Conservation (phyloP, 163 green algal genomes). For the Picocystis sp. region DNA sequence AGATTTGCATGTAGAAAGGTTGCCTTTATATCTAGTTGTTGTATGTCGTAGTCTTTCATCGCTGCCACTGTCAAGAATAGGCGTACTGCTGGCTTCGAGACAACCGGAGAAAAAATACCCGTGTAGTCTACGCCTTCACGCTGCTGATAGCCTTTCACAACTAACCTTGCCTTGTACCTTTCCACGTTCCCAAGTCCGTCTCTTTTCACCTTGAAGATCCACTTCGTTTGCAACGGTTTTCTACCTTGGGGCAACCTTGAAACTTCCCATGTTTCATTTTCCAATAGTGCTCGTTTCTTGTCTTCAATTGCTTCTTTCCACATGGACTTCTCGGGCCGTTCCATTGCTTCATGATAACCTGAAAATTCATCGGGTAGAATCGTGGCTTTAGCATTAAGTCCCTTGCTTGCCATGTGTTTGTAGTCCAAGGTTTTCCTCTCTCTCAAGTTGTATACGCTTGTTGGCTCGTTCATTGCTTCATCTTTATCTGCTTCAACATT, state of each 20-base stretch:
- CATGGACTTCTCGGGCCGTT: slow-evolving; percentile 3
- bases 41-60: no score
- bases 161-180: slow-evolving; percentile 28
- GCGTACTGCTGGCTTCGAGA: no score
- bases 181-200: slow-evolving; percentile 25
- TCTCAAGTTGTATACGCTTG: slow-evolving; percentile 2
- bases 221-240: slow-evolving; percentile 25
- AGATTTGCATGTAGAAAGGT: no score
- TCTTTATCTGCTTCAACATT: no score
- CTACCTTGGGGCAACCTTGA: slow-evolving; percentile 9
- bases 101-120: background rate
- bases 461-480: background rate
- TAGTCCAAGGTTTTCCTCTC: background rate
- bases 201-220: slow-evolving; percentile 33
- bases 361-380: no score
- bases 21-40: no score
- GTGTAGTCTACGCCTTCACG: slow-evolving; percentile 3
- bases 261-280: slow-evolving; percentile 14
- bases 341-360: slow-evolving; percentile 5
- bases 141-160: slow-evolving; percentile 13
- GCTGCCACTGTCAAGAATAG: no score
- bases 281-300: slow-evolving; percentile 9
- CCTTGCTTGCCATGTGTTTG: no score
- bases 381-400: no score
- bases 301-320: slow-evolving; percentile 6